Evolutionary conservation across 345 rosid species (phyloP).

Genomic region (Gossypium raimondii): DNA sequence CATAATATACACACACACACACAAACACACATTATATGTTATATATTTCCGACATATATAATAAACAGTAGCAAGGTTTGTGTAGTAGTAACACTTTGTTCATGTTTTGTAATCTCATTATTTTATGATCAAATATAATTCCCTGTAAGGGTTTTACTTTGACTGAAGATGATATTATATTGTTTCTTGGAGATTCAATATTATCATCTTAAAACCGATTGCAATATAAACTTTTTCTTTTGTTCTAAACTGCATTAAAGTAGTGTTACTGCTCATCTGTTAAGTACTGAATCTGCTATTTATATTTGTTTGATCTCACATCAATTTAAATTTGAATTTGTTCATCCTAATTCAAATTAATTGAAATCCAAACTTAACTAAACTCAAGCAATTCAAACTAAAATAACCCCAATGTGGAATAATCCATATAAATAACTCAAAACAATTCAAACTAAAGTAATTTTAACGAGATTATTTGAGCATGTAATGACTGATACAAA

Average conservation of each 20-base stretch:
- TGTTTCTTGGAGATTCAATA: not conserved
- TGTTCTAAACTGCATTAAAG: not conserved
- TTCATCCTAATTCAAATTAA: no score
- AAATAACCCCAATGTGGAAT: no score
- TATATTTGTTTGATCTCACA: no score
- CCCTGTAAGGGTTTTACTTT: constrained; percentile 1
- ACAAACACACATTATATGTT: not conserved
- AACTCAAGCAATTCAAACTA: no score
- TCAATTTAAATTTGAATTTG: no score
- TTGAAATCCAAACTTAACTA: no score
- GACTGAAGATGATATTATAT: not conserved
- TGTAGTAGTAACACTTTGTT: not conserved
- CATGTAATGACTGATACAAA: no score
- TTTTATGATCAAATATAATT: not conserved
- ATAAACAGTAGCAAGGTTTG: not conserved
- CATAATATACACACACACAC: constrained; percentile 20
- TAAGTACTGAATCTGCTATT: not conserved
- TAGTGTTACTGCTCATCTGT: not conserved
- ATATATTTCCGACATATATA: not conserved
- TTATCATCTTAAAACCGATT: not conserved
- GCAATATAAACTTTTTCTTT: not conserved
- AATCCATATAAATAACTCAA: no score
- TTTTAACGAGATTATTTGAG: no score
- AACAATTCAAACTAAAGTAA: no score
- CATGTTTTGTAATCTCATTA: not conserved